These are phyloP conservation scores for Chlorencoelia australis DNA, from an alignment of 2,329 filamentous ascomycete genomes.

Conservation along the genomic window DNA sequence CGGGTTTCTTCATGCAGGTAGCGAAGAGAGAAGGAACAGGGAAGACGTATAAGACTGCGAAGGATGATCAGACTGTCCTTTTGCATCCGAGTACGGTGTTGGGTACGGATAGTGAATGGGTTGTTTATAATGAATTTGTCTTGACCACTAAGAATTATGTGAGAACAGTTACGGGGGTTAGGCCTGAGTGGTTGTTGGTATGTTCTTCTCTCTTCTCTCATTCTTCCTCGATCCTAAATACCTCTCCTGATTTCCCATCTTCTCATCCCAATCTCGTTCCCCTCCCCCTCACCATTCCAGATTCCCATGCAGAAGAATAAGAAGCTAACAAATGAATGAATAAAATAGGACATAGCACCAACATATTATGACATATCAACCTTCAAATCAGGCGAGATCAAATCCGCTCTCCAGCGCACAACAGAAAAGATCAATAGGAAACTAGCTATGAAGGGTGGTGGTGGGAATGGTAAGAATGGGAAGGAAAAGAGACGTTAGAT, in stretches of 20 bases:
- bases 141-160: conserved; percentile 98
- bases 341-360: conserved; percentile 77
- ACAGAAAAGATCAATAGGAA: conserved; percentile 51
- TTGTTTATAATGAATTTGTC: conserved; percentile 97
- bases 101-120: conserved; percentile 85
- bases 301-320: neutral
- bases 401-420: conserved; percentile 50
- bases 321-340: conserved; percentile 25
- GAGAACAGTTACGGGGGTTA: conserved; percentile 81
- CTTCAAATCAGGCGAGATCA: conserved; percentile 82
- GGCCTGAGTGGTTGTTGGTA: conserved; percentile 89
- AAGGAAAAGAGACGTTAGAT: too few relatives aligned
- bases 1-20: conserved; percentile 99
- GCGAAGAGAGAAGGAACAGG: conserved; percentile 83
- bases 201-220: conserved; percentile 28
- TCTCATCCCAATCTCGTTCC: neutral
- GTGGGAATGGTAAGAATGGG: too few relatives aligned
- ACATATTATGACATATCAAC: conserved; percentile 79
- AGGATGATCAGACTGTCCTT: conserved; percentile 89
- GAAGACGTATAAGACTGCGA: conserved; percentile 91
- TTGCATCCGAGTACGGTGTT: conserved; percentile 91
- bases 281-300: neutral
- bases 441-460: conserved; percentile 23
- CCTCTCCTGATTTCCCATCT: too few relatives aligned
- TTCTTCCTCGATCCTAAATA: too few relatives aligned